Base-by-base conservation (phyloP, 1,139 yeast genomes). In the Yamadazyma kanchanaburiensis region DNA sequence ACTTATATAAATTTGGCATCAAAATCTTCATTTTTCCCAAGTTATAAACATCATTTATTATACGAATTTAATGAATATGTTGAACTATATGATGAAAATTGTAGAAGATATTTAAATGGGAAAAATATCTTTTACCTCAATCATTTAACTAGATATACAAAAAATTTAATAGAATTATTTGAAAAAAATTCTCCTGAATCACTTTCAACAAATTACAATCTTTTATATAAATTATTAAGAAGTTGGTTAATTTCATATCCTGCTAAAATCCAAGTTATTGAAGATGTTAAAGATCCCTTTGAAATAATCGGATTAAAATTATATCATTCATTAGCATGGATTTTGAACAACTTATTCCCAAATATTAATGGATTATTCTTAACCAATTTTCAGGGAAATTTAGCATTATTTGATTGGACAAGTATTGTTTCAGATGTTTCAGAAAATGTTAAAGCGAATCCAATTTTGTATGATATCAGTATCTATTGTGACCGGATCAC, bases 241-340 rank as follows among this genome's bases (percentile, higher is more conserved):
- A 38, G 38, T n/a, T 58, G 61, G 58, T 35, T 54, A 16, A 37
- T 50, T 4, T 53, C 52, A 9, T 25, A 50, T 3, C 63, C 64
- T 0, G 37, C 56, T n/a, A 41, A 36, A 18, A 29, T 50, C 2
- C 45, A 44, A 15, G 15, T 52, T 2, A 21, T 46, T 8, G 40
- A 39, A 3, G 26, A 32, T 14, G 24, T 44, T 9, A 31, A 28
- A 5, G 43, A 48, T 29, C 51, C 55, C 2, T 19, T 48, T 4
- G 51, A 51, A 23, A 40, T 39, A 12, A 31, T 50, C 1, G 24
- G 53, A 3, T 34, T 50, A 33, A 34, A 43, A 20, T 39, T 55
- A 4, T 58, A 40, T 33, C 32, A 37, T 12, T 28, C 53, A 2
- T 27, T 58, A 21, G 32, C 53, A 2, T 33, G 33, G 3, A 38